Evolutionary conservation across 305 asterid species (phyloP).

Genomic region (Stenogyne calaminthoides): DNA sequence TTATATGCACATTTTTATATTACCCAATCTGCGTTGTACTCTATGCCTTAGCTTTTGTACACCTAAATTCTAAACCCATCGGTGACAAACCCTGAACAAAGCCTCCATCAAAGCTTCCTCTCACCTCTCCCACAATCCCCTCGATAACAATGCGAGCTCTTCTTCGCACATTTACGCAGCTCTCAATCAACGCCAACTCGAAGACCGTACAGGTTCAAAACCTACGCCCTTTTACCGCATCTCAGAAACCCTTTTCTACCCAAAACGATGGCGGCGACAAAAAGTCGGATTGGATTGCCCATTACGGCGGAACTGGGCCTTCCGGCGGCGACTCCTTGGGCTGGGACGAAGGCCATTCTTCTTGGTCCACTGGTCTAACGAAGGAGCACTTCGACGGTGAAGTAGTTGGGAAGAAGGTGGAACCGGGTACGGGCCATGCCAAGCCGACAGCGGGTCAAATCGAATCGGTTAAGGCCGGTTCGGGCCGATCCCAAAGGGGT

Average conservation of each 20-base stretch:
- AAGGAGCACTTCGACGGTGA: slow-evolving; percentile 90
- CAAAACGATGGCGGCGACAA: slow-evolving; percentile 25
- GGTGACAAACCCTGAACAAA: slow-evolving; percentile 27
- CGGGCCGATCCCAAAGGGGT: not conserved
- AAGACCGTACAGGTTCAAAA: slow-evolving; percentile 20
- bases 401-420: slow-evolving; percentile 60
- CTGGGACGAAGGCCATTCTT: slow-evolving; percentile 69
- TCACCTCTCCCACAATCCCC: not conserved
- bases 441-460: not conserved
- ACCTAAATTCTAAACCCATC: not conserved
- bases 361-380: slow-evolving; percentile 95
- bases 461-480: not conserved
- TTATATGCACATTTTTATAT: not conserved
- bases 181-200: slow-evolving; percentile 33
- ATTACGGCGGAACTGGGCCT: slow-evolving; percentile 49
- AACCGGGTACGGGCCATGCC: slow-evolving; percentile 16
- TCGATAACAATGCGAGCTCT: slow-evolving; percentile 53
- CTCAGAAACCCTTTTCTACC: slow-evolving; percentile 47
- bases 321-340: slow-evolving; percentile 47
- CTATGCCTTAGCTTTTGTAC: not conserved
- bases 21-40: not conserved
- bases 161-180: slow-evolving; percentile 46
- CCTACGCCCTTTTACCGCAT: slow-evolving; percentile 29
- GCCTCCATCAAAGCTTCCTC: slow-evolving; percentile 13
- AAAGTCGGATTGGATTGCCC: slow-evolving; percentile 44